These are phyloP conservation scores for Geotrichum aggregatum DNA, from an alignment of 1,139 yeast species.

Conservation along the genomic window DNA sequence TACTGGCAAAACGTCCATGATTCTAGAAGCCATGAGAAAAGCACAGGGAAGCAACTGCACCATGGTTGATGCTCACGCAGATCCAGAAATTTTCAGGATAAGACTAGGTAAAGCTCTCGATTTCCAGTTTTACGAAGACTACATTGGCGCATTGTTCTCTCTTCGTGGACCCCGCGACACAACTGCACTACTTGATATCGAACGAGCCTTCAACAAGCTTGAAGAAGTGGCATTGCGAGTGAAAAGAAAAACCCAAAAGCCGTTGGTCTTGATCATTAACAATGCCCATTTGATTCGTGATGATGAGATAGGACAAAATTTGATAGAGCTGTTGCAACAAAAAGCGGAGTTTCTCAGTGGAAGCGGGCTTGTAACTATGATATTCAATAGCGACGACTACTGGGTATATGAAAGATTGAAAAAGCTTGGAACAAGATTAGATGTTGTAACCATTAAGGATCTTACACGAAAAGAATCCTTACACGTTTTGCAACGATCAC, in stretches of 20 bases:
- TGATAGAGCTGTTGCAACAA: conserved; percentile 75
- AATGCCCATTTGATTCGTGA: conserved; percentile 71
- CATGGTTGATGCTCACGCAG: conserved; percentile 78
- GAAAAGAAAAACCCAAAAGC: conserved; percentile 45
- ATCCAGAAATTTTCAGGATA: conserved; percentile 75
- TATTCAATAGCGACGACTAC: conserved; percentile 79
- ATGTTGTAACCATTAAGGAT: conserved; percentile 67
- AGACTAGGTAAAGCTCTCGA: conserved; percentile 72
- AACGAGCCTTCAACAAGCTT: conserved; percentile 70
- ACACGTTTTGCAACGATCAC: conserved; percentile 52
- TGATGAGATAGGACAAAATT: conserved; percentile 61
- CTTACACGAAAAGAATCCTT: conserved; percentile 55
- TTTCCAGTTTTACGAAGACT: conserved; percentile 73
- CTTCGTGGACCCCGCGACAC: conserved; percentile 84
- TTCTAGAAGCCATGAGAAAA: conserved; percentile 64
- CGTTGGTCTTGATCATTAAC: conserved; percentile 66
- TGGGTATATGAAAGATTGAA: conserved; percentile 81
- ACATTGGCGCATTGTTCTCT: conserved; percentile 76
- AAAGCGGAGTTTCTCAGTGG: conserved; percentile 78
- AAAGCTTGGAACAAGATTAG: conserved; percentile 68
- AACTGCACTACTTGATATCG: conserved; percentile 75
- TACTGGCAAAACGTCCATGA: conserved; percentile 75
- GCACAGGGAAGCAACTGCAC: conserved; percentile 64
- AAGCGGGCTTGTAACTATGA: conserved; percentile 67
- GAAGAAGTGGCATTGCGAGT: conserved; percentile 64